Evolutionary conservation across 1,284 basidiomycete species (phyloP), one percentile per base, ranked within the genome.

Genomic region (Phylloporus gajari): DNA sequence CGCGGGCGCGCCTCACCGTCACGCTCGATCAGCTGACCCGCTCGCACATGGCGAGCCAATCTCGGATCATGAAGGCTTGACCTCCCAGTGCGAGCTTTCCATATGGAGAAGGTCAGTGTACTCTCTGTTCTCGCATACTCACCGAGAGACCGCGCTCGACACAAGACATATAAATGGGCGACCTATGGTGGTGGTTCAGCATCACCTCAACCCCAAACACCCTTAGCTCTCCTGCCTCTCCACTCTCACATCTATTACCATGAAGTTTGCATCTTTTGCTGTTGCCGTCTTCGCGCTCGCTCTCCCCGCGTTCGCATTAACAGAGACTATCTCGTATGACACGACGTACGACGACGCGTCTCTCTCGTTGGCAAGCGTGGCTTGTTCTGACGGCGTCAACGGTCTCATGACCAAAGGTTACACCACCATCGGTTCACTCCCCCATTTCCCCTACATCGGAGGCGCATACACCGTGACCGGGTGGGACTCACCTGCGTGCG

Each of bases 381-480:
- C 88, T 7, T 90, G 90, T 78, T 90, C 89, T 5, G 80, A 88
- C 68, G 88, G 87, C 11, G 8, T 35, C n/a, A 60, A 84, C 56
- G 83, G 81, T 25, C 84, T 90, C 68, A 44, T 84, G 53, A 84
- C 82, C 69, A 83, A 83, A 48, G 84, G 85, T 9, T 90, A 82
- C 79, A 81, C 79, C 40, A 89, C 85, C 42, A 86, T 90, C 76
- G 83, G 83, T 13, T 82, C 83, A 25, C 82, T 91, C 61, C 87
- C 88, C 40, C 79, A 69, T 44, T 91, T 86, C 82, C 89, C 89
- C n/a, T 79, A 85, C 75, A 79, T 91, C 75, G 89, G 88, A 25
- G 89, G 86, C n/a, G 84, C 83, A 13, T 76, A 76, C 44, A 83
- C 81, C 30, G 79, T 90, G 15, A 70, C 74, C 0, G 74, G 75